These are phyloP conservation scores for Erigeron philadelphicus DNA, from an alignment of 140 eudicot genomes.

Conservation along the genomic window DNA sequence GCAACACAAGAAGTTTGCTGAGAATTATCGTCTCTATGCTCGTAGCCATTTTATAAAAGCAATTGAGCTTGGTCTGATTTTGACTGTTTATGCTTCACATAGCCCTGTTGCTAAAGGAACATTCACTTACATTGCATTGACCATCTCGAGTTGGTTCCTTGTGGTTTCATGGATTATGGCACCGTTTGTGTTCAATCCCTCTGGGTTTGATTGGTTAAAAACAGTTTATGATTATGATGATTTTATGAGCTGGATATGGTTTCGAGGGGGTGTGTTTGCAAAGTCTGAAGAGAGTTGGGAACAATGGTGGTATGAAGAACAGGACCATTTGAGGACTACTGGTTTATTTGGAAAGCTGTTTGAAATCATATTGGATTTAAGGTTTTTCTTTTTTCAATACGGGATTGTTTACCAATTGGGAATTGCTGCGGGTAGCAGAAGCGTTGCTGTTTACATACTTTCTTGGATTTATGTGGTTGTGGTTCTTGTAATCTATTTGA, in stretches of 20 bases:
- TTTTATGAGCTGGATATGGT: conserved; percentile 94
- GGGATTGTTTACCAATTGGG: conserved; percentile 86
- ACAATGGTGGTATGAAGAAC: conserved; percentile 94
- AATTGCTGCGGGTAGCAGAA: conserved; percentile 68
- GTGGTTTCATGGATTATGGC: conserved; percentile 91
- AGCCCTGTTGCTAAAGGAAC: conserved; percentile 86
- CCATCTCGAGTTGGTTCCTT: conserved; percentile 88
- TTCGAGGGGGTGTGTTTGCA: conserved; percentile 70
- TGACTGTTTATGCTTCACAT: conserved; percentile 67
- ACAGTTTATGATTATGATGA: conserved; percentile 84
- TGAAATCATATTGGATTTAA: conserved; percentile 66
- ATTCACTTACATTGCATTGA: conserved; percentile 70
- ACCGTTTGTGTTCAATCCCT: conserved; percentile 84
- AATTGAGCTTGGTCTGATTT: conserved; percentile 77
- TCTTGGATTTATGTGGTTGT: conserved; percentile 83
- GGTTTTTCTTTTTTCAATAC: conserved; percentile 91
- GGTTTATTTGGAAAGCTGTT: conserved; percentile 79
- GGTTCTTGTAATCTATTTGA: conserved; percentile 48
- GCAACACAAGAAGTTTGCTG: conserved; percentile 81
- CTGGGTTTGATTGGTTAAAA: conserved; percentile 93
- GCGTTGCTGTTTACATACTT: conserved; percentile 67
- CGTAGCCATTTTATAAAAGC: conserved; percentile 94
- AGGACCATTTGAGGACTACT: conserved; percentile 82
- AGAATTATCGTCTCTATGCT: conserved; percentile 75
- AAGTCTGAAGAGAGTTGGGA: conserved; percentile 95